A percentile compares a stretch with the other conserved stretches of the same genome.
phyloP scores from a whole-genome alignment of 2,329 filamentous ascomycete genomes.

The Aspergillus sp. region DNA sequence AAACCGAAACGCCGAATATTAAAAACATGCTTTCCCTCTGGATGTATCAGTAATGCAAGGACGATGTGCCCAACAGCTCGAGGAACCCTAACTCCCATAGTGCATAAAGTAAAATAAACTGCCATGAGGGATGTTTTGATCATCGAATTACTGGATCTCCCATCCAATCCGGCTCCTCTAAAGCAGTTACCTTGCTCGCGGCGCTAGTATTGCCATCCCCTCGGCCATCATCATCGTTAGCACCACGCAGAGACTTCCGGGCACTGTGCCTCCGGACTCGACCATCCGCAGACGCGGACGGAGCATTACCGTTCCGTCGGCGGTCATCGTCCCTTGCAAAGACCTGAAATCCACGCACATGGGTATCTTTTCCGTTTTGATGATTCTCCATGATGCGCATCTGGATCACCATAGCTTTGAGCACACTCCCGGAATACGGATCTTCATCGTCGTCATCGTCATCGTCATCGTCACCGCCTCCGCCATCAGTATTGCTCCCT shows the following conservation, averaged over 20 bases:
- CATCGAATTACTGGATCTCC: constrained; percentile 49
- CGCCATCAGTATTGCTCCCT: constrained; percentile 29
- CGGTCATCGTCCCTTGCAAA: constrained; percentile 57
- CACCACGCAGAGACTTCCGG: constrained; percentile 30
- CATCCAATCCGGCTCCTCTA: constrained; percentile 52
- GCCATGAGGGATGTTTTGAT: constrained; percentile 1
- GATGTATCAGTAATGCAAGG: neutral
- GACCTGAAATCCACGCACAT: constrained; percentile 88
- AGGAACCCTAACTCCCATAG: neutral
- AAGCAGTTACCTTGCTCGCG: constrained; percentile 26
- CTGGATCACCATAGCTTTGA: constrained; percentile 87
- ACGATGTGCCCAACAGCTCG: neutral
- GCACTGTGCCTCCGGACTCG: constrained; percentile 29
- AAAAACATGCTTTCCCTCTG: neutral
- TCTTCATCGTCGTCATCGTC: constrained; percentile 30
- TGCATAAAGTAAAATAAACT: neutral
- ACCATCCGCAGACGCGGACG: constrained; percentile 35
- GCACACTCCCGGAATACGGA: constrained; percentile 64
- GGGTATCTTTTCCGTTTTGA: constrained; percentile 99
- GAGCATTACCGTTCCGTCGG: constrained; percentile 29
- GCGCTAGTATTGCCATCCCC: constrained; percentile 25
- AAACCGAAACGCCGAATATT: constrained; percentile 9
- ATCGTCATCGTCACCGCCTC: constrained; percentile 24
- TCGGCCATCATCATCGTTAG: constrained; percentile 22
- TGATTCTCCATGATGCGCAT: constrained; percentile 93